phyloP scores from a whole-genome alignment of 345 rosid species.

The Geranium brycei region DNA sequence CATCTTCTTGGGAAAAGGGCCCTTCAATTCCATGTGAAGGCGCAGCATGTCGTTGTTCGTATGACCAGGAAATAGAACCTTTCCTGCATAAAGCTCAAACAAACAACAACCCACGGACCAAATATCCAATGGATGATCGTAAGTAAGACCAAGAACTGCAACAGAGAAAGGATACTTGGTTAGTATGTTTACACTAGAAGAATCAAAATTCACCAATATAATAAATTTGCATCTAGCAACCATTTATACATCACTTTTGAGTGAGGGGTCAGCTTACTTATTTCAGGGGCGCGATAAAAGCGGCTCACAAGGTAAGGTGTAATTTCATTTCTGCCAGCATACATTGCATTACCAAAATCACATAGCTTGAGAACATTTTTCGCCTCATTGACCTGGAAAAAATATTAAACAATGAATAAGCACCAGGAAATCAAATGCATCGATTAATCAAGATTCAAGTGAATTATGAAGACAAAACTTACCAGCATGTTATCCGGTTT shows the following conservation, averaged over 20 bases:
- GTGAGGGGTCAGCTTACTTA: slow-evolving; percentile 43
- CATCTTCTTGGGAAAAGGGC: slow-evolving; percentile 96
- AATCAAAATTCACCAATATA: neutral
- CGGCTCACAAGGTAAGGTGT: slow-evolving; percentile 99
- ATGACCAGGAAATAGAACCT: slow-evolving; percentile 92
- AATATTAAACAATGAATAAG: neutral
- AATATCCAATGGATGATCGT: slow-evolving; percentile 95
- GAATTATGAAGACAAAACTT: slow-evolving; percentile 10
- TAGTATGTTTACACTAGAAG: neutral
- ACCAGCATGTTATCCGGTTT: slow-evolving; percentile 99
- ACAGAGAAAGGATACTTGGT: slow-evolving; percentile 3
- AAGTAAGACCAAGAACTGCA: slow-evolving; percentile 93
- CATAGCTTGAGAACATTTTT: slow-evolving; percentile 97
- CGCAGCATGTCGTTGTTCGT: slow-evolving; percentile 97
- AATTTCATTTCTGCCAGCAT: slow-evolving; percentile 92
- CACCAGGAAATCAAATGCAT: slow-evolving; percentile 2
- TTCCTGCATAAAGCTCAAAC: slow-evolving; percentile 90
- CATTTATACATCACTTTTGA: too few species aligned
- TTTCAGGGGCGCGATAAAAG: slow-evolving; percentile 97
- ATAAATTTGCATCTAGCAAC: too few species aligned
- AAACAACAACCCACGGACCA: slow-evolving; percentile 99
- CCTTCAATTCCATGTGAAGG: slow-evolving; percentile 95
- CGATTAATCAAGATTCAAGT: slow-evolving; percentile 5
- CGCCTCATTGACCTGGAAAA: slow-evolving; percentile 78
- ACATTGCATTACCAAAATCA: slow-evolving; percentile 99